These are phyloP conservation scores for Sodiomyces alkalinus DNA, from an alignment of 2,329 filamentous ascomycete species.

Conservation along the genomic window DNA sequence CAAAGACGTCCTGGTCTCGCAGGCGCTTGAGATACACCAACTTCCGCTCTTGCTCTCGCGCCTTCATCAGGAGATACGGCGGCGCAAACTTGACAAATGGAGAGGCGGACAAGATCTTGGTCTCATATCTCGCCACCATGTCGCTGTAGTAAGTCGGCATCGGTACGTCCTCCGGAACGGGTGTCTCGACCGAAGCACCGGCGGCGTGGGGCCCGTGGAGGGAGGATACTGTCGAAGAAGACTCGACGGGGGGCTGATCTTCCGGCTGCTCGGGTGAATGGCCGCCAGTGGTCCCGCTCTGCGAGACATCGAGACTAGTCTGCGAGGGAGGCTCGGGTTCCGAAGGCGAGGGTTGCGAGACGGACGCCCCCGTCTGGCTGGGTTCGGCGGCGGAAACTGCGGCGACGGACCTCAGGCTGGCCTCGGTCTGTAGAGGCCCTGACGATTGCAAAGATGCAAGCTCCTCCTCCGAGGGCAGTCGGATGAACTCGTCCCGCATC, in stretches of 20 bases:
- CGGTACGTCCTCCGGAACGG: constrained; percentile 62
- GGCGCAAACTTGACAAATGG: constrained; percentile 93
- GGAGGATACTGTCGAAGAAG: constrained; percentile 13
- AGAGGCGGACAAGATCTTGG: constrained; percentile 84
- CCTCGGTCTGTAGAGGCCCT: too few relatives aligned
- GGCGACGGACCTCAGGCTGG: too few relatives aligned
- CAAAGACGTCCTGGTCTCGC: constrained; percentile 56
- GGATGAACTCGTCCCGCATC: constrained; percentile 82
- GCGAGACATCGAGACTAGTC: neutral
- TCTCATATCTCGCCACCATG: constrained; percentile 85
- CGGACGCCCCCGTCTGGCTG: neutral
- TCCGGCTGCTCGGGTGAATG: constrained; percentile 15
- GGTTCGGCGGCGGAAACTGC: constrained; percentile 12
- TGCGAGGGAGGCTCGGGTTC: neutral
- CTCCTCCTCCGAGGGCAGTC: constrained; percentile 53
- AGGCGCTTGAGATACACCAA: constrained; percentile 70
- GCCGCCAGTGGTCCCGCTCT: neutral
- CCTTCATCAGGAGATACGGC: constrained; percentile 82
- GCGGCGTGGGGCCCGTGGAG: constrained; percentile 27
- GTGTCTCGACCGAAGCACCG: constrained; percentile 30
- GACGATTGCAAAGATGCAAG: constrained; percentile 17
- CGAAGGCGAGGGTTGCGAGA: neutral
- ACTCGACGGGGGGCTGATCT: constrained; percentile 8
- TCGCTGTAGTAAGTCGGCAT: constrained; percentile 91
- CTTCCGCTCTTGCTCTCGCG: constrained; percentile 77